phyloP scores from a whole-genome alignment of 352 stramenopile genomes.

The Bremia lactucae region DNA sequence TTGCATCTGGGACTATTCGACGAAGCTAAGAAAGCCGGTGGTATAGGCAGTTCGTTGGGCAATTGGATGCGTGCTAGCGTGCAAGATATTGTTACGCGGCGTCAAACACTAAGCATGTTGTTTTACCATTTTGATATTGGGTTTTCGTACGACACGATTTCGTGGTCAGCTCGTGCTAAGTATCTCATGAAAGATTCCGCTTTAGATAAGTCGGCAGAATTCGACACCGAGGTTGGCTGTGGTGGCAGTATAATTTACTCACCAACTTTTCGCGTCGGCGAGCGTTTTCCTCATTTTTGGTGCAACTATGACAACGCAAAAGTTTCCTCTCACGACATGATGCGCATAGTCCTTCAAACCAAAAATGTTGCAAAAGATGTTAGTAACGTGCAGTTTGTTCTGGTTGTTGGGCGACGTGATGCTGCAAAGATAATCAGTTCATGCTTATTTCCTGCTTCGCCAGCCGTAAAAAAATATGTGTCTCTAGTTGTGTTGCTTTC shows the following conservation, averaged over 20 bases:
- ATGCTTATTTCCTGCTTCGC: slow-evolving; percentile 6
- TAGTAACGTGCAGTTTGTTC: slow-evolving; percentile 40
- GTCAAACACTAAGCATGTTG: slow-evolving; percentile 64
- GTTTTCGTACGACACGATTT: slow-evolving; percentile 54
- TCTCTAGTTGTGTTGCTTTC: slow-evolving; percentile 28
- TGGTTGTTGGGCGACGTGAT: slow-evolving; percentile 35
- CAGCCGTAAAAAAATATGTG: slow-evolving; percentile 20
- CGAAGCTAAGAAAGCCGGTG: slow-evolving; percentile 12
- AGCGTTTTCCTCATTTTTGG: slow-evolving; percentile 68
- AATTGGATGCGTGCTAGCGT: slow-evolving; percentile 48
- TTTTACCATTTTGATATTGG: slow-evolving; percentile 85
- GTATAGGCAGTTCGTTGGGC: slow-evolving; percentile 34
- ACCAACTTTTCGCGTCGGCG: slow-evolving; percentile 35
- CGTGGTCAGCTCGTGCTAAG: slow-evolving; percentile 34
- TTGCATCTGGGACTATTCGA: slow-evolving; percentile 51
- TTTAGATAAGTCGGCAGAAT: slow-evolving; percentile 40
- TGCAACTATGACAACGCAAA: slow-evolving; percentile 11
- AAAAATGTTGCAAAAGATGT: not conserved
- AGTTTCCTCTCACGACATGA: slow-evolving; percentile 46
- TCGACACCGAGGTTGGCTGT: slow-evolving; percentile 15
- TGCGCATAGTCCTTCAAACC: slow-evolving; percentile 6
- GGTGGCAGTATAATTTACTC: slow-evolving; percentile 25
- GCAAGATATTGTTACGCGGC: slow-evolving; percentile 39
- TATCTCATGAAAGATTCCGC: slow-evolving; percentile 50
- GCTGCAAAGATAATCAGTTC: slow-evolving; percentile 9